phyloP scores from a whole-genome alignment of 2,329 filamentous ascomycete genomes.

The Hysterium pulicare region DNA sequence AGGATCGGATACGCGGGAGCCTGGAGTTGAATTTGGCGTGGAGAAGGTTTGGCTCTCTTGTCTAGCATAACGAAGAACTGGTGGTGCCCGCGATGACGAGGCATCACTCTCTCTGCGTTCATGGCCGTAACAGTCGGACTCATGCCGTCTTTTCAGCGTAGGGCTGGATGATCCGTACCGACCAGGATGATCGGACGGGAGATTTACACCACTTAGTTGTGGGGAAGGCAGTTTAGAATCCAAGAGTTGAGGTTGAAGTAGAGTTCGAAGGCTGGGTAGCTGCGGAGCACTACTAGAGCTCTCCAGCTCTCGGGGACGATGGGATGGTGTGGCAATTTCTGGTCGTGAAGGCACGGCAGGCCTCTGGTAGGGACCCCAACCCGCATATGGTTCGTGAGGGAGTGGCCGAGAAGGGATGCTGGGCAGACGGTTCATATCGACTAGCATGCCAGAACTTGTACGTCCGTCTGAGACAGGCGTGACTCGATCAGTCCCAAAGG shows the following conservation, averaged over 20 bases:
- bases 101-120: constrained; percentile 23
- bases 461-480: constrained; percentile 7
- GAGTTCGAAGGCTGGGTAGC: constrained; percentile 36
- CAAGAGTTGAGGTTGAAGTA: constrained; percentile 34
- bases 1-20: constrained; percentile 19
- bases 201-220: constrained; percentile 17
- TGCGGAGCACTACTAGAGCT: constrained; percentile 29
- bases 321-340: constrained; percentile 12
- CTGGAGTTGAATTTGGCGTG: constrained; percentile 20
- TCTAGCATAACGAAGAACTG: constrained; percentile 23
- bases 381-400: constrained; percentile 21
- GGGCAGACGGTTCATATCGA: constrained; percentile 75
- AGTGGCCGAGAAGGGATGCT: constrained; percentile 78
- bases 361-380: constrained; percentile 27
- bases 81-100: constrained; percentile 25
- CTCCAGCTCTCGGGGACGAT: constrained; percentile 20
- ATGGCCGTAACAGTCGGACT: constrained; percentile 28
- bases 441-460: constrained; percentile 39
- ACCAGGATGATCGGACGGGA: constrained; percentile 17
- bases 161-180: constrained; percentile 32
- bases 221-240: constrained; percentile 26
- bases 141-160: constrained; percentile 35
- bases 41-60: constrained; percentile 21
- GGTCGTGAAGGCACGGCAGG: constrained; percentile 22
- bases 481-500: constrained; percentile 23